Evolutionary conservation across 2,329 filamentous ascomycete species (phyloP), one percentile per base, ranked within the genome.

Genomic region (Lasiodiplodia sp.): DNA sequence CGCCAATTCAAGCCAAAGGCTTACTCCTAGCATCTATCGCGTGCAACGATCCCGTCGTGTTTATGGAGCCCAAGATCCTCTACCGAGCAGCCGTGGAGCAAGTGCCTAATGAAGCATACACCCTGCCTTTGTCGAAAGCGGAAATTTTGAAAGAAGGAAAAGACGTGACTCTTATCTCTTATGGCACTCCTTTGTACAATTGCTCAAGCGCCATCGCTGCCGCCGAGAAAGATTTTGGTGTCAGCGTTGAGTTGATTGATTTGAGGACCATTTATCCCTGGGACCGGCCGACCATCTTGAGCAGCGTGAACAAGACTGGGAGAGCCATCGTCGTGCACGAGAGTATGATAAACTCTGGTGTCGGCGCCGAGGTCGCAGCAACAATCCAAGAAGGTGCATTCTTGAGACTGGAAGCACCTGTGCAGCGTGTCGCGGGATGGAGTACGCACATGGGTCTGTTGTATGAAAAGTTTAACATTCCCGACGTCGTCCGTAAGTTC

Each of bases 21-120:
- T 84, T 97, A 3, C 83, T 97, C 63, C 84, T 97, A 3, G 87
- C 91, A 3, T 93, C 97, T 66, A 88, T 88, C 64, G 88, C 83
- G 82, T 89, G 86, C 74, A 92, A 93, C 70, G 94, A 97, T 78
- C 94, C 94, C 0, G 93, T 95, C 71, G 84, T 97, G 66, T 97
- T 97, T 80, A 90, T 97, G 90, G 94, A 97, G 78, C 94, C 94
- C 55, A 97, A 97, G 82, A 92, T 96, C 57, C 84, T 97, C 14
- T 97, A 97, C 79, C 90, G 94, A 23, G 94, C 94, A 0, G 92
- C 94, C 0, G 92, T 97, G 34, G 94, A 97, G 79, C 92, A 97
- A 78, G 94, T 97, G 0, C 94, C 94, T 0, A 87, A 90, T 0
- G 91, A 89, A 25, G 83, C 92, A 3, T 97, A 96, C 78, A 89